phyloP scores from a whole-genome alignment of 2,329 filamentous ascomycete genomes.

The Clonostachys byssicola region DNA sequence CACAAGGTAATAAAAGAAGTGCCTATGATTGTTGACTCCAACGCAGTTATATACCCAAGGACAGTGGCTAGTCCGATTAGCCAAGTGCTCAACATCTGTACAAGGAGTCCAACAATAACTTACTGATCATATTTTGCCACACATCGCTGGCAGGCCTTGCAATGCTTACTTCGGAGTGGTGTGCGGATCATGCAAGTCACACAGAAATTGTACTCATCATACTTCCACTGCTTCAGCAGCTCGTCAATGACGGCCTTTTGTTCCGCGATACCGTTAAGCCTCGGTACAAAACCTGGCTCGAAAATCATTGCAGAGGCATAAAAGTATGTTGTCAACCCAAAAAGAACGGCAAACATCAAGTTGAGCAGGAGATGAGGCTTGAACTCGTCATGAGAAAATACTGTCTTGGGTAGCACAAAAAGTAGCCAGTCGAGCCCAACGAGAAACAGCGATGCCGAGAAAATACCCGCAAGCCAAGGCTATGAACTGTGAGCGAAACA shows the following conservation, averaged over 20 bases:
- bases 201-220: conserved; percentile 92
- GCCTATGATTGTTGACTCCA: conserved; percentile 90
- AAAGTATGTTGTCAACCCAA: conserved; percentile 73
- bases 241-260: conserved; percentile 89
- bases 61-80: conserved; percentile 65
- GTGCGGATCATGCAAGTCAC: conserved; percentile 91
- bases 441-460: conserved; percentile 81
- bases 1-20: conserved; percentile 89
- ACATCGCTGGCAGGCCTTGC: conserved; percentile 83
- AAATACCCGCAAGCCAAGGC: conserved; percentile 93
- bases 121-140: conserved; percentile 97
- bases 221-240: conserved; percentile 79
- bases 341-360: conserved; percentile 64
- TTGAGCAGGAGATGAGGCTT: conserved; percentile 65
- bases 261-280: conserved; percentile 81
- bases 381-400: conserved; percentile 8
- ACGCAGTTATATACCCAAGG: conserved; percentile 98
- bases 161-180: conserved; percentile 93
- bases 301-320: conserved; percentile 81
- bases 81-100: background rate
- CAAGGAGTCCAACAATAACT: conserved; percentile 27
- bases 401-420: conserved; percentile 56
- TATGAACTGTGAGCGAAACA: conserved; percentile 22
- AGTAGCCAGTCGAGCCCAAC: conserved; percentile 73
- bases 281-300: conserved; percentile 91